Base-by-base conservation (phyloP, 2,329 filamentous ascomycete species). In the Alternaria sp. region DNA sequence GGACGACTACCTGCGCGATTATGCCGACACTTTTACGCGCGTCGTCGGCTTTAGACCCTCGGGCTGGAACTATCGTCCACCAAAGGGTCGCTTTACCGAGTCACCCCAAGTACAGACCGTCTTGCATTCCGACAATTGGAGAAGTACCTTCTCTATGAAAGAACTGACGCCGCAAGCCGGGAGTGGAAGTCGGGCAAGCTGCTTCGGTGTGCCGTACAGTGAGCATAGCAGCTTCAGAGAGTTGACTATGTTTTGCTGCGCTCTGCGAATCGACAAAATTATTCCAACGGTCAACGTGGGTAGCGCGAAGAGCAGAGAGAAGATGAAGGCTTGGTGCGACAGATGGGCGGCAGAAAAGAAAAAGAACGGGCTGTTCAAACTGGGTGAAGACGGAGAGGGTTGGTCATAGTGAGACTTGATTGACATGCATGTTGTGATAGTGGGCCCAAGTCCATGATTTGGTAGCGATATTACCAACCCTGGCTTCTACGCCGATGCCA, bases 161-260 rank as follows among this genome's bases (percentile, higher is more conserved):
- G 92, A 97, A 63, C 86, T 99, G 44, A 85, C 89, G 0, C 90
- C 93, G 0, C 93, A 97, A 80, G 87, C 93, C 5, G 96, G 96
- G 4, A 94, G 92, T 80, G 94, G 92, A 4, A 87, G 87, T 51
- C 90, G 95, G 71, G 92, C 92, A 41, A 90, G 91, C 78, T 97
- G 94, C 78, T 97, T 96, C 71, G 94, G 93, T 1, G 96, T 98
- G 3, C 96, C 96, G 3, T 99, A 99, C 78, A 94, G 91, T 55
- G 96, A 99, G 82, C 96, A 99, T 79, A 96, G 92, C 78, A 96
- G 92, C 65, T 99, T 99, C 76, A 87, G 95, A 44, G 96, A 99
- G 83, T 81, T 99, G 76, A 95, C 93, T 0, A 90, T 98, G 87
- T 99, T 99, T 76, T 88, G 95, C 70, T 96, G 96, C 85, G 88